phyloP scores from a whole-genome alignment of 1,284 basidiomycete genomes.

The Pyrrhoderma lamaoense region DNA sequence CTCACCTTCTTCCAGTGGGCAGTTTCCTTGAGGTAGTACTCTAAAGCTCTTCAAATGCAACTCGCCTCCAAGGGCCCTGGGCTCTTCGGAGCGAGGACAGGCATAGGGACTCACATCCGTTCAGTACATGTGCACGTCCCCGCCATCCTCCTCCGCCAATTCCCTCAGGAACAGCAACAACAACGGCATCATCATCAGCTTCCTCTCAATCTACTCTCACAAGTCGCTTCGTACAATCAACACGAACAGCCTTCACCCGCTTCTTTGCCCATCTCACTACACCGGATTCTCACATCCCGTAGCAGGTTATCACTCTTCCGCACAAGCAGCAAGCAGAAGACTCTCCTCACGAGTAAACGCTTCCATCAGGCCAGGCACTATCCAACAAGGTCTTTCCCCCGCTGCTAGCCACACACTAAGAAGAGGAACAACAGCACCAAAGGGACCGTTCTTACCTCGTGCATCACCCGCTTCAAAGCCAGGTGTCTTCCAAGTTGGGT shows the following conservation, averaged over 20 bases:
- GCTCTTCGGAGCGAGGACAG: slow-evolving; percentile 10
- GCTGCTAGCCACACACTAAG: slow-evolving; percentile 37
- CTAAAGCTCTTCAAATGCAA: slow-evolving; percentile 8
- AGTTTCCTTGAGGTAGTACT: too few relatives aligned
- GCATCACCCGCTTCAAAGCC: slow-evolving; percentile 42
- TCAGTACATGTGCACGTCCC: slow-evolving; percentile 13
- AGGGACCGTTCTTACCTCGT: slow-evolving; percentile 39
- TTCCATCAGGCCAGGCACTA: slow-evolving; percentile 23
- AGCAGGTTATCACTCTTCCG: slow-evolving; percentile 17
- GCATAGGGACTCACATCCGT: neutral
- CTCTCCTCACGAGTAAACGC: slow-evolving; percentile 29
- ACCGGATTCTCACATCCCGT: slow-evolving; percentile 41
- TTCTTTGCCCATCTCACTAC: slow-evolving; percentile 52
- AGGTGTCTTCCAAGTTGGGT: slow-evolving; percentile 51
- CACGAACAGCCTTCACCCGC: slow-evolving; percentile 45
- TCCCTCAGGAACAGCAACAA: neutral
- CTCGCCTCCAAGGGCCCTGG: slow-evolving; percentile 15
- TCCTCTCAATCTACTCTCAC: neutral
- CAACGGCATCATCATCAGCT: slow-evolving; percentile 6
- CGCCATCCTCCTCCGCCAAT: neutral
- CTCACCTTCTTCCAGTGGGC: too few relatives aligned
- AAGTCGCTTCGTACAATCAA: slow-evolving; percentile 19
- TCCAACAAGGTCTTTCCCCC: slow-evolving; percentile 36
- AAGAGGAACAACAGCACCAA: slow-evolving; percentile 37
- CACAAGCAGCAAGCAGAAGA: slow-evolving; percentile 26